Conservation (phyloP, 805 yeast genomes). For the Pichia exigua region DNA sequence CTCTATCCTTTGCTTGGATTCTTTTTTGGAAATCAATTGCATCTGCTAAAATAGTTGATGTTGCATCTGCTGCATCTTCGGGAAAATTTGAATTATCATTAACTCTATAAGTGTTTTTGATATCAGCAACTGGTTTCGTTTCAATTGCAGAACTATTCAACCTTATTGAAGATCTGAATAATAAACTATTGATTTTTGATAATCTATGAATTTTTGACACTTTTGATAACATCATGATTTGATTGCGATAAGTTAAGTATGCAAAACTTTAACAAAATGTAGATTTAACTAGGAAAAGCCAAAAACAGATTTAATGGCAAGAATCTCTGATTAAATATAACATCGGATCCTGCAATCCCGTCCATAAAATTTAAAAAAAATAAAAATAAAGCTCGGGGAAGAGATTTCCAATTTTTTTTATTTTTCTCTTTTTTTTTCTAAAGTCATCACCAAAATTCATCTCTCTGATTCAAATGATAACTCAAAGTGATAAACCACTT, state of each 20-base stretch:
- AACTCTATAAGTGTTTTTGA: slow-evolving; percentile 10
- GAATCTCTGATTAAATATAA: too few species aligned
- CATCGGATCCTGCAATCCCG: not conserved
- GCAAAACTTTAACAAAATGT: too few species aligned
- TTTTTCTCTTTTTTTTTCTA: too few species aligned
- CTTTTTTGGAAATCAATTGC: slow-evolving; percentile 42
- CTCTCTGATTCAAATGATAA: too few species aligned
- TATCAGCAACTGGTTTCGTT: not conserved
- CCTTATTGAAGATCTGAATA: not conserved
- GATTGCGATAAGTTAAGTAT: not conserved
- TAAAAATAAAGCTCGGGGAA: not conserved
- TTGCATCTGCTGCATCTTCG: slow-evolving; percentile 64
- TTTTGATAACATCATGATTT: not conserved
- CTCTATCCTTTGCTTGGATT: slow-evolving; percentile 31
- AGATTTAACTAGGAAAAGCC: too few species aligned
- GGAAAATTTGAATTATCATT: slow-evolving; percentile 31
- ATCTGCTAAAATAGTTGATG: slow-evolving; percentile 63
- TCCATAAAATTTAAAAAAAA: too few species aligned
- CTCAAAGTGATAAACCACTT: too few species aligned
- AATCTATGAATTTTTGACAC: not conserved
- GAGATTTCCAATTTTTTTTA: too few species aligned
- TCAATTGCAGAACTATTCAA: not conserved
- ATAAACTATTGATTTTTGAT: not conserved
- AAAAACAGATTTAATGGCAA: too few species aligned
- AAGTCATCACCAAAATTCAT: too few species aligned